These are phyloP conservation scores for Globisporangium heterothallicum DNA, from an alignment of 352 stramenopile genomes.

Conservation along the genomic window DNA sequence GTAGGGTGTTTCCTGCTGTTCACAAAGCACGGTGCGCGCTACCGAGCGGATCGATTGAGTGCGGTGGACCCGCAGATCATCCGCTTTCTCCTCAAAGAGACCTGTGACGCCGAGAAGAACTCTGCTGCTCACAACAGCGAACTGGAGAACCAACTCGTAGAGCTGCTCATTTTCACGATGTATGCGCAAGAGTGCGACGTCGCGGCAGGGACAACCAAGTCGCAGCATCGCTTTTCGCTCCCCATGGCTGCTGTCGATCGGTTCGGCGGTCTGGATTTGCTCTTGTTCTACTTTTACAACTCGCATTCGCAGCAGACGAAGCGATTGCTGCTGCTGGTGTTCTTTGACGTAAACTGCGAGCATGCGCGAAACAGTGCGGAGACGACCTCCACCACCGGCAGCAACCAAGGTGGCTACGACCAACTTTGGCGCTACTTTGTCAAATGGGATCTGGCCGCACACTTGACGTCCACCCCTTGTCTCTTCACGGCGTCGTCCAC, in stretches of 20 bases:
- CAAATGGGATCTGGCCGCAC: background rate
- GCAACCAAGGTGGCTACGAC: background rate
- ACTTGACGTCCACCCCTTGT: background rate
- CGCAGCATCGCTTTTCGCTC: background rate
- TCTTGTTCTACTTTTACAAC: slow-evolving; percentile 11
- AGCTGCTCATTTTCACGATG: slow-evolving; percentile 14
- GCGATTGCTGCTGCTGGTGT: slow-evolving; percentile 14
- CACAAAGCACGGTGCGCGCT: slow-evolving; percentile 23
- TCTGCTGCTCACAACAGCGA: slow-evolving; percentile 7
- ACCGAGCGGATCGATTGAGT: slow-evolving; percentile 22
- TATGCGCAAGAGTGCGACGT: slow-evolving; percentile 9
- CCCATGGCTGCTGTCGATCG: slow-evolving; percentile 3
- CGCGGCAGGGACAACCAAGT: too few species aligned
- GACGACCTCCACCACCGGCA: background rate
- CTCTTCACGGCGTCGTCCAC: slow-evolving; percentile 8
- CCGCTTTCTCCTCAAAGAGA: slow-evolving; percentile 26
- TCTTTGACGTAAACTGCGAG: slow-evolving; percentile 17
- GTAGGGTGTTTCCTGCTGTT: slow-evolving; percentile 31
- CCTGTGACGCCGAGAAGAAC: slow-evolving; percentile 16
- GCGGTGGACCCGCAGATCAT: slow-evolving; percentile 25
- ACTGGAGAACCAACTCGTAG: slow-evolving; percentile 2
- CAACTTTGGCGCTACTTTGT: slow-evolving; percentile 11
- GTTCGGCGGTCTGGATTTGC: slow-evolving; percentile 12
- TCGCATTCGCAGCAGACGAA: background rate
- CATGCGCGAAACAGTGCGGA: background rate